Evolutionary conservation across 1,284 basidiomycete genomes (phyloP).

Genomic region (Ustilago tritici): DNA sequence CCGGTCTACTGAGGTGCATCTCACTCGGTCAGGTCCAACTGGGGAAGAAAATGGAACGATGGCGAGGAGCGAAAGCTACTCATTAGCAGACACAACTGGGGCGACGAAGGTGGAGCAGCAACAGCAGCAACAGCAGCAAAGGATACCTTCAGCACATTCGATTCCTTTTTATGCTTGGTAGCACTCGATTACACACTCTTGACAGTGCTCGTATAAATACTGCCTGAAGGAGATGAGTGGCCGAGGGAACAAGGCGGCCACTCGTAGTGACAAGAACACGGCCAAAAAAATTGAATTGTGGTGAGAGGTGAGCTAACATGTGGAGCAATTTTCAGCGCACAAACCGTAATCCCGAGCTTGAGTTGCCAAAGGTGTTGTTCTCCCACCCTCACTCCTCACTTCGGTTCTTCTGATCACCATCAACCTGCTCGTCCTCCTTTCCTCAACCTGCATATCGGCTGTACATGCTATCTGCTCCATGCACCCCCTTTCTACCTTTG

Average conservation of each 20-base stretch:
- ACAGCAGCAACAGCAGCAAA: conserved; percentile 11
- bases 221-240: no score
- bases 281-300: background rate
- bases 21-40: background rate
- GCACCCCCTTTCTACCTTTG: no score
- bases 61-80: conserved; percentile 7
- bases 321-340: conserved; percentile 14
- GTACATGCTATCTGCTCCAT: conserved; percentile 6
- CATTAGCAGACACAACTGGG: background rate
- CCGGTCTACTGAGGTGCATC: background rate
- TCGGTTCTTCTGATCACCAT: conserved; percentile 7
- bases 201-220: no score
- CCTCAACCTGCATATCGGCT: background rate
- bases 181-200: background rate
- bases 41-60: no score
- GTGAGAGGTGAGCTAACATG: conserved; percentile 10
- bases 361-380: conserved; percentile 2
- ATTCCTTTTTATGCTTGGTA: conserved; percentile 48
- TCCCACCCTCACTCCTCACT: background rate
- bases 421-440: background rate
- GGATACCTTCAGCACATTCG: conserved; percentile 14
- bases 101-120: background rate
- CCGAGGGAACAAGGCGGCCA: background rate
- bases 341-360: background rate
- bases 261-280: conserved; percentile 5